Evolutionary conservation across 1,139 yeast species (phyloP).

Genomic region (Suhomyces taliae): DNA sequence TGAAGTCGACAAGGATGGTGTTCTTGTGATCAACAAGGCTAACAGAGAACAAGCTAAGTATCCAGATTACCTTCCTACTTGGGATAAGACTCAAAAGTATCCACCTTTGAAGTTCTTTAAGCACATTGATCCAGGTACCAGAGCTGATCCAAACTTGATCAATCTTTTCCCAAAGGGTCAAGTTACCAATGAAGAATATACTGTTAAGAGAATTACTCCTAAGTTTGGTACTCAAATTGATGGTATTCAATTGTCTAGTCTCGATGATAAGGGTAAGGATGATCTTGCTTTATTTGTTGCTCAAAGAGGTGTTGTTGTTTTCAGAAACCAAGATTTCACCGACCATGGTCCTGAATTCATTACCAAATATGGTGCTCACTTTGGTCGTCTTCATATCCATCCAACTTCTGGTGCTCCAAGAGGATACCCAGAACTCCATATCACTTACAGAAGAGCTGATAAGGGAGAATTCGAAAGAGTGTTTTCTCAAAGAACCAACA

Average conservation of each 20-base stretch:
- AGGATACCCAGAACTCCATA: conserved; percentile 36
- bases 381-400: conserved; percentile 41
- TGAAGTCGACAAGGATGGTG: conserved; percentile 39
- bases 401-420: conserved; percentile 44
- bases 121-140: conserved; percentile 53
- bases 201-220: conserved; percentile 51
- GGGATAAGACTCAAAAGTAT: conserved; percentile 46
- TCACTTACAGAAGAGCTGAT: conserved; percentile 31
- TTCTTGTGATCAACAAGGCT: conserved; percentile 31
- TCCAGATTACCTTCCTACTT: conserved; percentile 51
- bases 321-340: conserved; percentile 40
- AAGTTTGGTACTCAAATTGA: conserved; percentile 63
- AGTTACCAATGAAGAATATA: conserved; percentile 18
- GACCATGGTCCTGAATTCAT: conserved; percentile 33
- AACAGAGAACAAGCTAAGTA: conserved; percentile 22
- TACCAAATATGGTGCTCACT: conserved; percentile 31
- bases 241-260: conserved; percentile 29
- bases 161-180: conserved; percentile 42
- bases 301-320: conserved; percentile 42
- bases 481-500: conserved; percentile 26
- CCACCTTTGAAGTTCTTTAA: conserved; percentile 49
- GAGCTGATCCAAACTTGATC: conserved; percentile 56
- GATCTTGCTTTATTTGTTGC: conserved; percentile 42
- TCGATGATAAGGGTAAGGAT: conserved; percentile 31
- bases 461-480: conserved; percentile 25